Percentiles rank a stretch among this genome's conserved stretches.
These are phyloP conservation scores for Yamadazyma trypodendri DNA, from an alignment of 1,139 yeast species.

Conservation along the genomic window DNA sequence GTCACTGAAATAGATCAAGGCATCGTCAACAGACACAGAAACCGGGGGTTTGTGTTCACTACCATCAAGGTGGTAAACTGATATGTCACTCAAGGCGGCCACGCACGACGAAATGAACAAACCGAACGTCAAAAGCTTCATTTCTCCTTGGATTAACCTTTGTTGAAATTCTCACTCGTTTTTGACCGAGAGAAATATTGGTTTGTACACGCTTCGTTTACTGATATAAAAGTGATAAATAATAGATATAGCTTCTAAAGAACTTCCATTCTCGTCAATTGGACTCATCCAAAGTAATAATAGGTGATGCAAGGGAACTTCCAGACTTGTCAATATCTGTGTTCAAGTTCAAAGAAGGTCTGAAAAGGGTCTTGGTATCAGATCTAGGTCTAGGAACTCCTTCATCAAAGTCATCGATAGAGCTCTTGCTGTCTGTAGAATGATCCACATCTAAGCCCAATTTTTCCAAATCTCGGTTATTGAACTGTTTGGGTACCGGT, in stretches of 20 bases:
- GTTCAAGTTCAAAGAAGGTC: slow-evolving; percentile 28
- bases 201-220: not conserved
- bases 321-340: slow-evolving; percentile 12
- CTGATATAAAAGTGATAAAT: too few relatives aligned
- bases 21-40: slow-evolving; percentile 18
- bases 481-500: slow-evolving; percentile 38
- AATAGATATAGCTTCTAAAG: too few relatives aligned
- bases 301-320: slow-evolving; percentile 25
- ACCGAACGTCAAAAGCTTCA: slow-evolving; percentile 7
- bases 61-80: slow-evolving; percentile 8
- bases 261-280: not conserved
- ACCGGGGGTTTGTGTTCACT: slow-evolving; percentile 1
- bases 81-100: slow-evolving; percentile 3
- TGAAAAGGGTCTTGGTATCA: slow-evolving; percentile 36
- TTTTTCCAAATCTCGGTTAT: slow-evolving; percentile 29
- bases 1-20: slow-evolving; percentile 39
- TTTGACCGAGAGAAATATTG: slow-evolving; percentile 1
- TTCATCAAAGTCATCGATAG: slow-evolving; percentile 6
- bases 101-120: slow-evolving; percentile 3
- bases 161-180: not conserved
- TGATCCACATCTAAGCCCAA: slow-evolving; percentile 12
- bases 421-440: not conserved
- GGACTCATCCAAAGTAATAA: slow-evolving; percentile 41
- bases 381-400: slow-evolving; percentile 15
- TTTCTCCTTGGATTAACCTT: slow-evolving; percentile 1